Evolutionary conservation across 139 green algal species (phyloP), one percentile per base, ranked within the genome.

Genomic region (Coelastrella sp.): DNA sequence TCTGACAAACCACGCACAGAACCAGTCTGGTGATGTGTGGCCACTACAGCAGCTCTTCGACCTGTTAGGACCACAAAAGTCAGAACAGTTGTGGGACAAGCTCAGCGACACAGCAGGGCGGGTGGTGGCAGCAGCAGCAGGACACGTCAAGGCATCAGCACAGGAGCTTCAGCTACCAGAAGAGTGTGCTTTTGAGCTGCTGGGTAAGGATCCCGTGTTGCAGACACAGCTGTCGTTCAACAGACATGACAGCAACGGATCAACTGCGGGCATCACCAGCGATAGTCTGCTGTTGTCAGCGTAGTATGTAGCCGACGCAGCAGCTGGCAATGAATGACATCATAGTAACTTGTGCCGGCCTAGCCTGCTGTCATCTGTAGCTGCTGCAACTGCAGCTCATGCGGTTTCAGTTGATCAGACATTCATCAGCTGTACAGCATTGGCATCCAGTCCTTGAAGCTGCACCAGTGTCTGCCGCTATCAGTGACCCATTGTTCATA

Each of bases 1-100:
- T 85, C 47, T 95, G 57, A 95, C 93, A 84, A 95, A 95, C 81
- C 91, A 93, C 20, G 91, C 91, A 0, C 88, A 90, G 59, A 94
- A 96, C 86, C 87, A 75, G 10, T 22, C 80, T 80, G 80, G 13
- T 68, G 60, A n/a, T 4, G 94, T 95, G 47, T 96, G 94, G 92
- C 61, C 66, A 11, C 64, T 96, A 61, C 57, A 79, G 19, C 58
- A 92, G 78, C 80, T 96, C 54, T 23, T 22, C 22, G 2, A 81
- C 11, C 89, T 86, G 84, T 56, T 95, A 22, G 92, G 90, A 0
- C 59, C 64, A 47, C 66, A 54, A 93, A 23, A 76, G 61, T 58
- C 64, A 47, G 54, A 61, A 23, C 23, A 56, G n/a, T 23, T 87
- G 81, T 74, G 73, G 17, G 17, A 17, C 0, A 3, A 56, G 64